These are phyloP conservation scores for Mycena venus DNA, from an alignment of 768 basidiomycete genomes.

Conservation along the genomic window DNA sequence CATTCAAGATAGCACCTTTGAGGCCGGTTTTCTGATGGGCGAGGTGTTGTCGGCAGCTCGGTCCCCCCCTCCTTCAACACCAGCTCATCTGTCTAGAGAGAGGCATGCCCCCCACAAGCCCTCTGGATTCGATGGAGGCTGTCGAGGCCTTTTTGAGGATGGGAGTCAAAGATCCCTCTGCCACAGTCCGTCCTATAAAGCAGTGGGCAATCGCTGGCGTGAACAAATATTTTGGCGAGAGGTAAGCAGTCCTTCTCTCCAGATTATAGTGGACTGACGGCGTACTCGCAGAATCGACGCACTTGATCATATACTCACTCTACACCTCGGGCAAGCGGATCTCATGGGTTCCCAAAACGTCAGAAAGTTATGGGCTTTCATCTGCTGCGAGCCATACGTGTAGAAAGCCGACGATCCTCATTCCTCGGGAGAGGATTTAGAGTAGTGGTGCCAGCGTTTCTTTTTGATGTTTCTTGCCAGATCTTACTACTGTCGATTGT, in stretches of 20 bases:
- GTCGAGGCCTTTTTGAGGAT: neutral
- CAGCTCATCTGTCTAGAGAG: neutral
- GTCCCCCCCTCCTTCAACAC: neutral
- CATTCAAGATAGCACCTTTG: no score
- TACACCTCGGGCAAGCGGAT: neutral
- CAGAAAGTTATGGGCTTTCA: neutral
- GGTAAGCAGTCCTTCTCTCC: neutral
- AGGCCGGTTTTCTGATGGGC: no score
- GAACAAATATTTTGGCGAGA: neutral
- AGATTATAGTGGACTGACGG: neutral
- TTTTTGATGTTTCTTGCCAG: no score
- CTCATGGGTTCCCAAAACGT: neutral
- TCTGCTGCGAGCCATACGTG: neutral
- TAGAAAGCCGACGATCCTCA: no score
- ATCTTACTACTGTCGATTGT: no score
- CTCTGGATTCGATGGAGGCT: neutral
- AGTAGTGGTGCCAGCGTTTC: no score
- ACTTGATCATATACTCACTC: neutral
- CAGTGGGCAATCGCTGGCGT: neutral
- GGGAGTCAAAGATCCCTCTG: neutral
- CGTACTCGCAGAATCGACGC: neutral
- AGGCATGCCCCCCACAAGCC: neutral
- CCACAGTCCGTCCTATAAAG: neutral
- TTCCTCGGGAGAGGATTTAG: no score
- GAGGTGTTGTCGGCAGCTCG: no score